Evolutionary conservation across 169 alveolate species (phyloP), one percentile per base, ranked within the genome.

Genomic region (Ichthyophthirius multifiliis): DNA sequence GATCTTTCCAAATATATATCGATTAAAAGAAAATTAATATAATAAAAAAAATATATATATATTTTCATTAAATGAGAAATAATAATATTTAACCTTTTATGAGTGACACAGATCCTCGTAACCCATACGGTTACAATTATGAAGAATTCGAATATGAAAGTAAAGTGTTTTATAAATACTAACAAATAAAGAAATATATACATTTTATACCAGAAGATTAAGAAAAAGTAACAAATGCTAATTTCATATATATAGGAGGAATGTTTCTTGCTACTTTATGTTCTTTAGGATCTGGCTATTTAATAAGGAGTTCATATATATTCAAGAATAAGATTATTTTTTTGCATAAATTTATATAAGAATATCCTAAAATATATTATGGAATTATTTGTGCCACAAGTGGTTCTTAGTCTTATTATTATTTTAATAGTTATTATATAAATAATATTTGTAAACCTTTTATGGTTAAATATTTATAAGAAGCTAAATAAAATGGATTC

Each of bases 61-160:
- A n/a, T n/a, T n/a, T n/a, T n/a, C n/a, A n/a, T n/a, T n/a, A n/a
- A n/a, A n/a, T n/a, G n/a, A n/a, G n/a, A n/a, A 55, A 55, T 27
- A 55, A 55, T 27, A 27, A 55, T 13, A 55, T 55, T 5, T 39
- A 55, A 37, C 76, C 74, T 27, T 78, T 65, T 64, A 78, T 78
- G 84, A 78, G 79, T 35, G 84, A 78, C 13, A 78, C 65, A 43
- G 55, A 78, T 65, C 79, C 84, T 13, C 63, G 67, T 9, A 78
- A 78, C 23, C 84, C 84, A 43, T 78, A 78, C 44, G 84, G 84
- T 5, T 39, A 30, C 74, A 78, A 78, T 63, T 78, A 55, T 45
- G 43, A 63, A 15, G 78, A 78, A n/a, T 65, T 63, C 10, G 65
- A 47, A 30, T 78, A 78, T 78, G 84, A 78, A 65, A 43, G 78